These are phyloP conservation scores for Friedmanniomyces simplex DNA, from an alignment of 495 filamentous ascomycete species.

Conservation along the genomic window DNA sequence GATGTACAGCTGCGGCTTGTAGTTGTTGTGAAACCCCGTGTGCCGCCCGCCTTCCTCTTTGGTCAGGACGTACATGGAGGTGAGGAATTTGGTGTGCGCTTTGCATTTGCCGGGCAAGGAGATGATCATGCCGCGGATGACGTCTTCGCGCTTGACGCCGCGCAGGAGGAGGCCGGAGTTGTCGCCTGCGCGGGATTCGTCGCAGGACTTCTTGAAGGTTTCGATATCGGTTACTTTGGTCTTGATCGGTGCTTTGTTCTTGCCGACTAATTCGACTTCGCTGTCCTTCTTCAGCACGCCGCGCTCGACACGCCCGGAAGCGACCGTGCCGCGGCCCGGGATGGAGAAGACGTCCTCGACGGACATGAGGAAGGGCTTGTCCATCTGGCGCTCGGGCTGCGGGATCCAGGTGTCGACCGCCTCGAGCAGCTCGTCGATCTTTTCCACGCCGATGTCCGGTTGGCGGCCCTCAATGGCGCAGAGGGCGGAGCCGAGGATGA, in stretches of 20 bases:
- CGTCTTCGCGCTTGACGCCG: conserved; percentile 86
- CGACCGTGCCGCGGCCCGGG: conserved; percentile 91
- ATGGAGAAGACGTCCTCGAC: conserved; percentile 99
- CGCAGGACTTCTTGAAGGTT: conserved; percentile 98
- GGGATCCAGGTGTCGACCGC: conserved; percentile 97
- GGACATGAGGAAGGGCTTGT: conserved; percentile 98
- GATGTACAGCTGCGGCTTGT: conserved; percentile 90
- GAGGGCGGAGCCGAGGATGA: conserved; percentile 90
- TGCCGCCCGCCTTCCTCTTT: conserved; percentile 97
- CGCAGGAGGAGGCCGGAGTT: conserved; percentile 97
- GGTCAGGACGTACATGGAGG: conserved; percentile 89
- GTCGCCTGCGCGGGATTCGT: conserved; percentile 86
- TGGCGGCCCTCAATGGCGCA: conserved; percentile 84
- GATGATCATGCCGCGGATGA: conserved; percentile 88
- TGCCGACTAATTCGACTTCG: conserved; percentile 90
- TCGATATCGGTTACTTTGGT: conserved; percentile 99
- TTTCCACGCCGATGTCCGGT: conserved; percentile 74
- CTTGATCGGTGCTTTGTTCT: conserved; percentile 65
- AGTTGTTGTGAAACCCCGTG: conserved; percentile 86
- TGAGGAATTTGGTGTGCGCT: conserved; percentile 79
- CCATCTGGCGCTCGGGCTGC: conserved; percentile 75
- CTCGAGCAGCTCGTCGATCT: conserved; percentile 77
- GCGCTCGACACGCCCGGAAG: conserved; percentile 93
- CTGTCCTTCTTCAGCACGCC: conserved; percentile 81
- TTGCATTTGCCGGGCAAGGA: conserved; percentile 65